Evolutionary conservation across 768 basidiomycete species (phyloP), one percentile per base, ranked within the genome.

Genomic region (Tylopilus felleus): DNA sequence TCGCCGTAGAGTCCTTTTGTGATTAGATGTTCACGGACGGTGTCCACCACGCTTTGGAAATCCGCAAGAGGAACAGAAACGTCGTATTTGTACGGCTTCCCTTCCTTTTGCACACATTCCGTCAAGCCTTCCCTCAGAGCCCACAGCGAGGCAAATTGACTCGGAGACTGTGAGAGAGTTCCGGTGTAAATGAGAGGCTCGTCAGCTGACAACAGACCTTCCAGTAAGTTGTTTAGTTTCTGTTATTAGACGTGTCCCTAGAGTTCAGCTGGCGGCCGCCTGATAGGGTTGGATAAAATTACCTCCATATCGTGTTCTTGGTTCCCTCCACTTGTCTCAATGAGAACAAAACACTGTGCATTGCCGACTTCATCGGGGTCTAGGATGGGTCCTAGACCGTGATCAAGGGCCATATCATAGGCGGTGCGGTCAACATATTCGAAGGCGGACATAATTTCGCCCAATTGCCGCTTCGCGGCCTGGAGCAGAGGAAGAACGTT

Each of bases 11-110:
- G 77, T 5, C 85, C 88, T 60, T 85, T 84, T 21, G 81, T 80
- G 31, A 76, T 70, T 35, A 98, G 74, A 51, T 82, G 85, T 56
- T 86, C 83, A 53, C 88, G 77, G 31, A 93, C 86, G 29, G 79
- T 71, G 66, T 97, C 90, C 29, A 98, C 90, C 14, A 96, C 84
- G 8, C 80, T 79, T 73, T 98, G 86, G 80, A 98, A 98, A 57
- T 83, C 80, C 19, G 82, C 79, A 5, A 94, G 77, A 7, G 95
- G 95, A 14, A 98, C 82, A 12, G 91, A 93, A 42, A 99, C 82
- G 64, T 97, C 94, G 66, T 98, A 99, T 74, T 99, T 99, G 77
- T 98, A 98, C 7, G 87, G 85, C 61, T 93, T 93, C 40, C 97
- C 97, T 68, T 92, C 86, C 67, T 98, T 98, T 36, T 90, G 89